phyloP scores from a whole-genome alignment of 306 rosid genomes.

The Fragaria vesca region DNA sequence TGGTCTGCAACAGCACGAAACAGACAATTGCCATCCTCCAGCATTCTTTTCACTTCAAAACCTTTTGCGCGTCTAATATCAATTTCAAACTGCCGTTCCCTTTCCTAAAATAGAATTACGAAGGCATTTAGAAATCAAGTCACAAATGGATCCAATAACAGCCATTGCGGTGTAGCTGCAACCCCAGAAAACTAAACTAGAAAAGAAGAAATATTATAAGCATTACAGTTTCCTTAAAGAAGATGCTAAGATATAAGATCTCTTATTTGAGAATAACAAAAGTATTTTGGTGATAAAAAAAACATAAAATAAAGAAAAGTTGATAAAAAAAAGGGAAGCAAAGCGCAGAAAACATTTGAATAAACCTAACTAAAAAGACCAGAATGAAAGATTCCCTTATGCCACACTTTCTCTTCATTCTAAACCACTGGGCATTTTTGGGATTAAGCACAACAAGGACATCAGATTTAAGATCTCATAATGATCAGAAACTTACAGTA shows the following conservation, averaged over 20 bases:
- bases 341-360: background rate
- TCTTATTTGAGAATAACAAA: background rate
- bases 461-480: background rate
- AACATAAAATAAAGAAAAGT: background rate
- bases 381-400: background rate
- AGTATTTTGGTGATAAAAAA: background rate
- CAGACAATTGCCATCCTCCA: conserved; percentile 96
- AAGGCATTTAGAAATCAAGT: conserved; percentile 13
- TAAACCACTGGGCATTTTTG: background rate
- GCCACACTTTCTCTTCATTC: background rate
- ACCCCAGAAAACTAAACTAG: background rate
- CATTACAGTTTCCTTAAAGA: background rate
- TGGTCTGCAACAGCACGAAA: conserved; percentile 96
- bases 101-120: conserved; percentile 54
- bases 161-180: conserved; percentile 6
- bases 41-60: conserved; percentile 84
- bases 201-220: background rate
- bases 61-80: conserved; percentile 81
- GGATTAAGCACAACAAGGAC: background rate
- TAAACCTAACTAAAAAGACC: background rate
- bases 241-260: background rate
- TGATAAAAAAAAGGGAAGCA: background rate
- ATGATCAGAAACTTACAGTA: conserved; percentile 56
- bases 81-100: conserved; percentile 87
- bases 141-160: conserved; percentile 18